Base-by-base conservation (phyloP, 2,329 filamentous ascomycete genomes). In the Penicillium sp. region DNA sequence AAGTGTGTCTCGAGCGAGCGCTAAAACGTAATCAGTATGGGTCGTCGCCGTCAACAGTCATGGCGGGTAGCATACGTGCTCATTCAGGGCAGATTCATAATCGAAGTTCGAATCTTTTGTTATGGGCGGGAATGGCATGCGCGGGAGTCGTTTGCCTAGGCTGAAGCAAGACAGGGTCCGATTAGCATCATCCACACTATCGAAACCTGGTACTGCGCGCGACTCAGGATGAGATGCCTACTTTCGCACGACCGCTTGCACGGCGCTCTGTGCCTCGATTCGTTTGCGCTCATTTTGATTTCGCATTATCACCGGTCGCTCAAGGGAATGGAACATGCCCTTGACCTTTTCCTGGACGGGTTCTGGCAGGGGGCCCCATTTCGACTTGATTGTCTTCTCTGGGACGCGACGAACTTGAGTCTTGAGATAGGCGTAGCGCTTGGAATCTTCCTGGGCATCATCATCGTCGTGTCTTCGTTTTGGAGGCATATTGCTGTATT, bases 51-150 rank as follows among this genome's bases (percentile, higher is more conserved):
- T 36, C 10, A 12, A 42, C 4, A 10, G 28, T 30, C 22, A 11
- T 9, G 9, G 29, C n/a, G 8, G 5, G 22, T 31, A 42, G 55
- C 70, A 39, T 60, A 73, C 71, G 60, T 73, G 71, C 54, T 73
- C 71, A 50, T 71, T 62, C 8, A 75, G 61, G 4, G 68, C 71
- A 41, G 68, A 62, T 49, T 75, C 73, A 37, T 73, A 72, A 53
- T 75, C 71, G 53, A 75, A 75, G 41, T 64, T 66, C 0, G 65
- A 64, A 35, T 73, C 71, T 45, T 72, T 72, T 10, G 69, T 69
- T 22, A 65, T 60, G 4, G 71, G 71, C 1, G 73, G 73, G 51
- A 75, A 75, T 5, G 72, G 72, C 72, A 75, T 75, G 52, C 70
- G 65, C 30, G 73, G 72, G 3, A 75, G 62, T 35, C 73, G 65